Conservation (phyloP, 305 asterid genomes). For the Caryopteris hybrid region DNA sequence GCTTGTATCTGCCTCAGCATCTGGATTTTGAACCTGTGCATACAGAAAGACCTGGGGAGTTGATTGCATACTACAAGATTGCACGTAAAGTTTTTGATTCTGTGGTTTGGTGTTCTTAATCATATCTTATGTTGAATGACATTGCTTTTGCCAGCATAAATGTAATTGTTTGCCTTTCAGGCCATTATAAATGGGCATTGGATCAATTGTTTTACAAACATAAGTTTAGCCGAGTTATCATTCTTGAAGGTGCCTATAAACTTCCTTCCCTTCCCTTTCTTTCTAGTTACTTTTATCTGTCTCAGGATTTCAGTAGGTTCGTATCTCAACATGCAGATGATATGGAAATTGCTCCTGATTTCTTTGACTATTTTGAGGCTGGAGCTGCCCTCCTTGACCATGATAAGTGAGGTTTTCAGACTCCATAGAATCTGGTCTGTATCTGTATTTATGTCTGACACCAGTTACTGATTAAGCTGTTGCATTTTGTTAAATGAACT, state of each 20-base stretch:
- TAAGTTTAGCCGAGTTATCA: constrained; percentile 82
- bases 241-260: constrained; percentile 77
- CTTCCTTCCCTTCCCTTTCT: constrained; percentile 18
- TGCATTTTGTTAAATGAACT: constrained; percentile 14
- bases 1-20: constrained; percentile 52
- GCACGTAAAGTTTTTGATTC: constrained; percentile 59
- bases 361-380: constrained; percentile 93
- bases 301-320: constrained; percentile 24
- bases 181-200: constrained; percentile 98
- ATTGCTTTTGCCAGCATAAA: constrained; percentile 19
- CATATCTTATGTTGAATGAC: constrained; percentile 8
- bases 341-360: constrained; percentile 97
- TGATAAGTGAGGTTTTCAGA: constrained; percentile 65
- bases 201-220: constrained; percentile 86
- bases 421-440: constrained; percentile 10
- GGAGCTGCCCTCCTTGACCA: constrained; percentile 89
- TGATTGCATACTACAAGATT: constrained; percentile 96
- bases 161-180: constrained; percentile 41
- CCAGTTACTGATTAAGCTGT: constrained; percentile 9
- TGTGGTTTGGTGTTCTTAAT: constrained; percentile 19
- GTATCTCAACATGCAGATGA: constrained; percentile 64
- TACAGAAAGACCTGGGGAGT: constrained; percentile 89
- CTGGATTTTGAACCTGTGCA: constrained; percentile 80
- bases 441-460: constrained; percentile 3
- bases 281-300: constrained; percentile 2